Evolutionary conservation across 2,329 filamentous ascomycete genomes (phyloP), one percentile per base, ranked within the genome.

Genomic region (Amesomyces nigricolor): DNA sequence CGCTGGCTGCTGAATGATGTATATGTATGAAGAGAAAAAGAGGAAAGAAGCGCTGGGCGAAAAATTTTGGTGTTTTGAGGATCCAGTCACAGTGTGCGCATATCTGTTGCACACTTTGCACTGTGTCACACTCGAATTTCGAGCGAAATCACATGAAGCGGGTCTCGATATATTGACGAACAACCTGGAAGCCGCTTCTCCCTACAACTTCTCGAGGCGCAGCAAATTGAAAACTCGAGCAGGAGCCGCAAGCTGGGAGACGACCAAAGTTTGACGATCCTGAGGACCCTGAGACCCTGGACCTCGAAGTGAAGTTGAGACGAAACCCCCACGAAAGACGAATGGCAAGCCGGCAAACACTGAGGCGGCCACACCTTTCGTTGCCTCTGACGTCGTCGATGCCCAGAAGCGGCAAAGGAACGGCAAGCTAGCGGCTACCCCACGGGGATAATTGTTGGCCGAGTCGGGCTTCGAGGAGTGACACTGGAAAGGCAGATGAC

Each of bases 1-100:
- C 56, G 63, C 62, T 60, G 58, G 61, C 57, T 65, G 63, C 63
- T 43, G 56, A 48, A 48, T 51, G 55, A 62, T 63, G 61, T 63
- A 50, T 60, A 57, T 42, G 40, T 49, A 54, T 48, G 56, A 58
- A 48, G 50, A 57, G 49, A 55, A 57, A 39, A 50, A 38, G 48
- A 38, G 48, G 39, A 38, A 48, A 51, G 39, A 38, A 48, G 44
- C n/a, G 17, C 14, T 1, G 4, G 3, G 22, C 4, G 40, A 53
- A 58, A 59, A 37, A 49, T 51, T 38, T 47, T n/a, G 40, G 16
- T 51, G 48, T 38, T 47, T n/a, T 44, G 16, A 19, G 14, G 22
- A 5, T 10, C 5, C 13, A 9, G 10, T 9, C 13, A 58, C 60
- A 58, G 60, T 62, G 56, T 26, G 54, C 11, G 2, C 2, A 16